Evolutionary conservation across 163 green algal species (phyloP), one percentile per base, ranked within the genome.

Genomic region (Scenedesmus sp.): DNA sequence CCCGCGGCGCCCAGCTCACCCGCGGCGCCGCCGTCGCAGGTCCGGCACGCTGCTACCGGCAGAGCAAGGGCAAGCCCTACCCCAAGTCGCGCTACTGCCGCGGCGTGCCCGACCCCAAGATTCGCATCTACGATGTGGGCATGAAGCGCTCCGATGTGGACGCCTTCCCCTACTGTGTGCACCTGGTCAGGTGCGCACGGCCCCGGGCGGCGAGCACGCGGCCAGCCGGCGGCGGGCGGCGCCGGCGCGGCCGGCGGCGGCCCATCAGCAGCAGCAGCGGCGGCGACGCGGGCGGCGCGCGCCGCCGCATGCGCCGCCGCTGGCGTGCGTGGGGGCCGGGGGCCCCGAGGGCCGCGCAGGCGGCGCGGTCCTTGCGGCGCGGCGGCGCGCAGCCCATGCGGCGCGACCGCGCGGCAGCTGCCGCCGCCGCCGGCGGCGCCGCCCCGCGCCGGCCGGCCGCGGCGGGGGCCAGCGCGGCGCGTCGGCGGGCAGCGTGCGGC

Each of bases 21-120:
- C 22, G 6, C 62, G 0, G 56, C 15, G 20, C 10, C 28, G 28
- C 5, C 45, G 71, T 31, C 69, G 65, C 74, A 81, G 74, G 93
- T 75, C 93, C 93, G 47, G 86, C 87, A 17, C 84, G 91, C 42
- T 98, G 94, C 91, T 98, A 98, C 85, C 82, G 94, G 71, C 93
- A 97, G 86, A 98, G 98, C 78, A 99, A 99, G 95, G 97, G 97
- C 86, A 99, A 99, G 94, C 96, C 96, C 47, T 99, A 99, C 89
- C 96, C 96, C 70, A 99, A 99, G 91, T 98, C 95, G 24, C 90
- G 96, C 58, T 99, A 94, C 92, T 98, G 93, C 92, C 96, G 96
- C 83, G 95, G 95, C 94, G 96, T 99, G 64, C 96, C 96, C 26
- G 96, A 99, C 89, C 88, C 96, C 51, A 99, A 99, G 89, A 99